phyloP scores from a whole-genome alignment of 306 rosid species.

The Fragaria iinumae region DNA sequence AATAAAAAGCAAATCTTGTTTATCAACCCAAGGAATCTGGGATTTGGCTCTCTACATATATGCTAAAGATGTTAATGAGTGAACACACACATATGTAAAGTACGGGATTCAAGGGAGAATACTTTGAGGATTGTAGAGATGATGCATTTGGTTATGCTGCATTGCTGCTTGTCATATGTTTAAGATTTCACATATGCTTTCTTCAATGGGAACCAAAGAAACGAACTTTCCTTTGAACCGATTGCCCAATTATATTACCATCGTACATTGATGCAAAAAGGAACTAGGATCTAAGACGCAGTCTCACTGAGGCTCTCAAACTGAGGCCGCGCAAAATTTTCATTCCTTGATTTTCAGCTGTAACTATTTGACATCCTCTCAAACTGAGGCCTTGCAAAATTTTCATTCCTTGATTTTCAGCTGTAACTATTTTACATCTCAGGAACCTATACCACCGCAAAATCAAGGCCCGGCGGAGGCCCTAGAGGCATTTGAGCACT shows the following conservation, averaged over 20 bases:
- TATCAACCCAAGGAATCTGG: background rate
- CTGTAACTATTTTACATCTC: background rate
- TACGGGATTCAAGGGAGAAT: background rate
- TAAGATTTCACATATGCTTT: no score
- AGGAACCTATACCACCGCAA: no score
- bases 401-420: background rate
- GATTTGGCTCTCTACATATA: background rate
- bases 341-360: background rate
- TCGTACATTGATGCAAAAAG: background rate
- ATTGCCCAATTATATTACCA: no score
- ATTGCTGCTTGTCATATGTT: no score
- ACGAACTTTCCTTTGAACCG: no score
- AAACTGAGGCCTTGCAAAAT: background rate
- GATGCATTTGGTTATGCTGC: background rate
- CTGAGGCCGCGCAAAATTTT: background rate
- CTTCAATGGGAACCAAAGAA: no score
- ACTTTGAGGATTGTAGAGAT: background rate
- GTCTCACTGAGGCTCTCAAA: background rate
- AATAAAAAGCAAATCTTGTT: slow-evolving; percentile 4
- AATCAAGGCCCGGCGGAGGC: background rate
- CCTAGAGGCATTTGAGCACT: background rate
- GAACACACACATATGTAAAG: background rate
- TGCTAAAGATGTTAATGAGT: background rate
- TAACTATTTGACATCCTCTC: background rate
- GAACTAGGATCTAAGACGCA: no score